These are phyloP conservation scores for Ceratobasidium sp. DNA, from an alignment of 1,284 basidiomycete species.

Conservation along the genomic window DNA sequence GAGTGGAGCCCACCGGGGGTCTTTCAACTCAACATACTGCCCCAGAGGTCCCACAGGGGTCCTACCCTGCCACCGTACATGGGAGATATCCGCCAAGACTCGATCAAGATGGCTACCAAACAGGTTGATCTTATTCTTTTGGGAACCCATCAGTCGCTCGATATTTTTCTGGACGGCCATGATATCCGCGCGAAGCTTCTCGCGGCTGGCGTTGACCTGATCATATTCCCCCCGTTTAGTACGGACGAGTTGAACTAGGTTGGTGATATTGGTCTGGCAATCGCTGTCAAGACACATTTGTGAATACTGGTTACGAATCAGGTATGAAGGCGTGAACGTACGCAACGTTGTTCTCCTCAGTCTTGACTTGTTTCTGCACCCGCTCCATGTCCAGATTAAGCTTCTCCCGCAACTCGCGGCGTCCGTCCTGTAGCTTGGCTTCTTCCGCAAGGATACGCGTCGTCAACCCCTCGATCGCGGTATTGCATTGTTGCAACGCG, in stretches of 20 bases:
- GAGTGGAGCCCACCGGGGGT: slow-evolving; percentile 73
- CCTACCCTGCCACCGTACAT: slow-evolving; percentile 70
- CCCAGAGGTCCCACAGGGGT: slow-evolving; percentile 91
- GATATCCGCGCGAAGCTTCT: slow-evolving; percentile 55
- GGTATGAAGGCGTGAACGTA: neutral
- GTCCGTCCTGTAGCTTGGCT: slow-evolving; percentile 34
- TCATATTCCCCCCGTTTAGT: slow-evolving; percentile 50
- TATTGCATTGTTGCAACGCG: slow-evolving; percentile 47
- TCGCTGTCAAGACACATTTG: neutral
- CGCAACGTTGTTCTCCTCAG: slow-evolving; percentile 19
- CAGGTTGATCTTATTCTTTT: slow-evolving; percentile 47
- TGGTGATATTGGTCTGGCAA: slow-evolving; percentile 25
- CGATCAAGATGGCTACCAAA: slow-evolving; percentile 69
- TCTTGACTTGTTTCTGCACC: slow-evolving; percentile 19
- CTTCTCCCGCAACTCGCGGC: slow-evolving; percentile 31
- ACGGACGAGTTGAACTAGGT: slow-evolving; percentile 21
- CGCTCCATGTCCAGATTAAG: slow-evolving; percentile 32
- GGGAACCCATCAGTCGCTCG: slow-evolving; percentile 36
- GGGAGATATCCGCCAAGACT: slow-evolving; percentile 67
- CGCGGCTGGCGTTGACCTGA: slow-evolving; percentile 67
- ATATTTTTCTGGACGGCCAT: neutral
- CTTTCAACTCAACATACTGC: slow-evolving; percentile 77
- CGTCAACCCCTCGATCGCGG: slow-evolving; percentile 29
- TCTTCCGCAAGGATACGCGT: slow-evolving; percentile 27
- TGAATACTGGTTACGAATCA: neutral